Evolutionary conservation across 2,329 filamentous ascomycete genomes (phyloP).

Genomic region (Monosporascus sp.): DNA sequence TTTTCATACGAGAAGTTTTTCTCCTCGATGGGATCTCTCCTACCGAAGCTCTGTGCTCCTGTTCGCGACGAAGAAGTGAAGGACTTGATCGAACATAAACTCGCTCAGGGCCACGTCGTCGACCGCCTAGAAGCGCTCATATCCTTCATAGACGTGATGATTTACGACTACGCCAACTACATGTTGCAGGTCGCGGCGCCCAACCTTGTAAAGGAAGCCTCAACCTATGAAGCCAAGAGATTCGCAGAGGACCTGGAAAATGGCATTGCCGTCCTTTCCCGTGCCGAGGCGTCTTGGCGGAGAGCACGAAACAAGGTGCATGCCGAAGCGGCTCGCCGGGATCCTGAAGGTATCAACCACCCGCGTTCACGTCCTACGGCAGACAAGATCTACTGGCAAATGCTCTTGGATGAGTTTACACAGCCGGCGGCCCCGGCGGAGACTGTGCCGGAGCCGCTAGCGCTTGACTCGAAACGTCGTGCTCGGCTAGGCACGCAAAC

Average conservation of each 20-base stretch:
- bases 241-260: conserved; percentile 63
- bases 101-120: conserved; percentile 60
- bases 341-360: conserved; percentile 63
- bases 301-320: conserved; percentile 59
- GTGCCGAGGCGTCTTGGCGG: conserved; percentile 63
- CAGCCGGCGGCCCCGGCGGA: conserved; percentile 51
- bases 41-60: conserved; percentile 77
- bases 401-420: conserved; percentile 72
- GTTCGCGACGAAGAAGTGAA: conserved; percentile 75
- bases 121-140: conserved; percentile 72
- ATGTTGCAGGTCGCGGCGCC: conserved; percentile 68
- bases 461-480: conserved; percentile 63
- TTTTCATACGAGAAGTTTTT: conserved; percentile 84
- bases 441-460: conserved; percentile 68
- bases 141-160: conserved; percentile 70
- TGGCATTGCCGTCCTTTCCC: conserved; percentile 48
- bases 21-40: conserved; percentile 65
- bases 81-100: conserved; percentile 58
- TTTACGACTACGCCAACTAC: conserved; percentile 80
- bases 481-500: conserved; percentile 50
- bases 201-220: conserved; percentile 64
- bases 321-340: conserved; percentile 61
- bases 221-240: conserved; percentile 68
- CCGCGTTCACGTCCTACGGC: conserved; percentile 58
- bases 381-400: conserved; percentile 70